These are phyloP conservation scores for Sindora glabra DNA, from an alignment of 306 rosid genomes.

Conservation along the genomic window DNA sequence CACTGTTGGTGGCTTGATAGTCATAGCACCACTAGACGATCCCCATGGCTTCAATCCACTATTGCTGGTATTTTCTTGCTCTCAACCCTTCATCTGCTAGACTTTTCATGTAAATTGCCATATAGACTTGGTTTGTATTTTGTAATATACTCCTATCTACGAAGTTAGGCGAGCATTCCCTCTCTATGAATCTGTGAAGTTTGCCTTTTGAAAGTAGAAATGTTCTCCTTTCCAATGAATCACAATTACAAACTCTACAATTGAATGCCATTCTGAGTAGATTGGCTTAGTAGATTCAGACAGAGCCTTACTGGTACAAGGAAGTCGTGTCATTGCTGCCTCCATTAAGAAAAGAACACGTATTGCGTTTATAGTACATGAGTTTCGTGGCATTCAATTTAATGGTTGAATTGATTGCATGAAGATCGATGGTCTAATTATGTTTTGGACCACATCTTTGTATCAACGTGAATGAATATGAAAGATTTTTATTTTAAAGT, in stretches of 20 bases:
- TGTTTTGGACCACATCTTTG: no score
- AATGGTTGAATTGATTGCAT: constrained; percentile 17
- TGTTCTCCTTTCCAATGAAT: background rate
- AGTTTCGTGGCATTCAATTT: constrained; percentile 6
- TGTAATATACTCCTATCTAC: background rate
- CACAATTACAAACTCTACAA: background rate
- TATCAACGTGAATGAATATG: no score
- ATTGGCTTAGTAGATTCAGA: background rate
- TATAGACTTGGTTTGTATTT: background rate
- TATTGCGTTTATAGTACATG: no score
- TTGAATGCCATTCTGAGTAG: background rate
- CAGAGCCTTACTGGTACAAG: background rate
- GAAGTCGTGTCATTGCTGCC: no score
- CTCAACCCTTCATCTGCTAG: background rate
- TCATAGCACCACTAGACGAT: constrained; percentile 34
- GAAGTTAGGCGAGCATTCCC: background rate
- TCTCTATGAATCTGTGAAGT: background rate
- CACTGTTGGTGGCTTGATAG: constrained; percentile 74
- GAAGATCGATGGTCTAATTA: background rate
- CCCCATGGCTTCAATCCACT: constrained; percentile 81
- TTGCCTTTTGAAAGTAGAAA: background rate
- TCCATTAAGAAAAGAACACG: no score
- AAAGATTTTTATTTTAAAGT: no score
- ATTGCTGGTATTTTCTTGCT: constrained; percentile 40
- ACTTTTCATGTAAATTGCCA: background rate